Percentiles rank a stretch among this genome's conserved stretches.
These are phyloP conservation scores for Plasmodium coatneyi DNA, from an alignment of 169 alveolate species.

Conservation along the genomic window DNA sequence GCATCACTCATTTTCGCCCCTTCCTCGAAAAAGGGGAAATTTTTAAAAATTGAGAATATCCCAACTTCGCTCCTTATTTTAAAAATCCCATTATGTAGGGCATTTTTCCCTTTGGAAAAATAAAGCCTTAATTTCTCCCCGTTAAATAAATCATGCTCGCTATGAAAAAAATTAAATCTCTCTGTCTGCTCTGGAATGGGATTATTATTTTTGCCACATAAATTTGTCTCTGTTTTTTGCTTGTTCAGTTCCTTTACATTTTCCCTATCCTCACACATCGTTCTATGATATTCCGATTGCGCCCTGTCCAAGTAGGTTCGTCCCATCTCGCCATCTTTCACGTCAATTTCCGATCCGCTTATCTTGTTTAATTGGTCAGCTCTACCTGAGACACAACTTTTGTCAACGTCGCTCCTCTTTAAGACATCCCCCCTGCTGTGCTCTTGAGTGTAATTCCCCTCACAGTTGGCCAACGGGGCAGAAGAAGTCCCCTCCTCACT, in stretches of 20 bases:
- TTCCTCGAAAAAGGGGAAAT: constrained; percentile 11
- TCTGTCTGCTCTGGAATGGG: background rate
- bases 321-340: background rate
- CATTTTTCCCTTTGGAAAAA: constrained; percentile 30
- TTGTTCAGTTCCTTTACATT: constrained; percentile 4
- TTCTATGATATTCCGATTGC: background rate
- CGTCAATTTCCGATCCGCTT: background rate
- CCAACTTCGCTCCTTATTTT: constrained; percentile 20
- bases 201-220: background rate
- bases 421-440: background rate
- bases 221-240: background rate
- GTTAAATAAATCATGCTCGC: constrained; percentile 54
- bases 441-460: background rate
- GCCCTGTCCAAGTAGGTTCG: background rate
- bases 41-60: constrained; percentile 38
- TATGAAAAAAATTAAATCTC: constrained; percentile 10
- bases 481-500: background rate
- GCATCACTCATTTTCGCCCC: constrained; percentile 4
- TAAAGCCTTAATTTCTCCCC: background rate
- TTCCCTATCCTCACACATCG: background rate
- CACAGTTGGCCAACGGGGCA: background rate
- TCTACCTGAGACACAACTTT: background rate
- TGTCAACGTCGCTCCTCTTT: background rate
- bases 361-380: background rate
- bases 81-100: constrained; percentile 13